Percentiles rank a stretch among this genome's conserved stretches.
Conservation (phyloP, 495 filamentous ascomycete genomes). For the Xylaria scruposa region DNA sequence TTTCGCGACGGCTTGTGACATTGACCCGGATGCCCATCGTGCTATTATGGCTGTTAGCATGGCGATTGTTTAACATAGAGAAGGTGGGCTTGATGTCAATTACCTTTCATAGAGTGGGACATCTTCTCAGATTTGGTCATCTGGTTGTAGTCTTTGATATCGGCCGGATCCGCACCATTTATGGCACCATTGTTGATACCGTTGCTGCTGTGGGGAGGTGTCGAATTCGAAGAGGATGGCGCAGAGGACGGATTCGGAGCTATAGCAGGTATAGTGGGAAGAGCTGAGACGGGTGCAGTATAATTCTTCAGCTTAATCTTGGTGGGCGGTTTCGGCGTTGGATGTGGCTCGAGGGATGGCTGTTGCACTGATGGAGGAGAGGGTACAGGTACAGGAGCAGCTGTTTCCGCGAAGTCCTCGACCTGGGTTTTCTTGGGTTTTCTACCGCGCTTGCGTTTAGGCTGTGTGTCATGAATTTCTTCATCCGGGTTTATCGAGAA, state of each 20-base stretch:
- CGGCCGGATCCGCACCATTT: slow-evolving; percentile 33
- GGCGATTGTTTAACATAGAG: background rate
- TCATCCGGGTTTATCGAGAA: slow-evolving; percentile 37
- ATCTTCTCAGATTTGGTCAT: slow-evolving; percentile 63
- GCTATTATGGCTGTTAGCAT: slow-evolving; percentile 40
- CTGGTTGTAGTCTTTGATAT: slow-evolving; percentile 51
- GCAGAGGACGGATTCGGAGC: slow-evolving; percentile 34
- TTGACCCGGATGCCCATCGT: slow-evolving; percentile 57
- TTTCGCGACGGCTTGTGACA: slow-evolving; percentile 56
- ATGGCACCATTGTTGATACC: slow-evolving; percentile 17
- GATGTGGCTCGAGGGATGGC: slow-evolving; percentile 22
- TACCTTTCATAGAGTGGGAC: slow-evolving; percentile 58
- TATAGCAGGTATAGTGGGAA: slow-evolving; percentile 28
- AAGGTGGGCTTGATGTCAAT: background rate
- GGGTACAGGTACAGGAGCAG: slow-evolving; percentile 22
- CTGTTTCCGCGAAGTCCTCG: slow-evolving; percentile 24
- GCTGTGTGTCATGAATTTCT: slow-evolving; percentile 32
- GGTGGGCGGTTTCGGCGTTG: slow-evolving; percentile 25
- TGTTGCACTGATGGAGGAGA: slow-evolving; percentile 21
- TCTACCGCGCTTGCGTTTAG: slow-evolving; percentile 38
- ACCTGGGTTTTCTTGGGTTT: slow-evolving; percentile 34
- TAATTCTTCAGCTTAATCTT: slow-evolving; percentile 38
- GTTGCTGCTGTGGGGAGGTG: slow-evolving; percentile 20
- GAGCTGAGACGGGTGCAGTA: slow-evolving; percentile 21
- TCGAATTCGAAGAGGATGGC: slow-evolving; percentile 23